Evolutionary conservation across 306 rosid species (phyloP).

Genomic region (Biancaea sappan): DNA sequence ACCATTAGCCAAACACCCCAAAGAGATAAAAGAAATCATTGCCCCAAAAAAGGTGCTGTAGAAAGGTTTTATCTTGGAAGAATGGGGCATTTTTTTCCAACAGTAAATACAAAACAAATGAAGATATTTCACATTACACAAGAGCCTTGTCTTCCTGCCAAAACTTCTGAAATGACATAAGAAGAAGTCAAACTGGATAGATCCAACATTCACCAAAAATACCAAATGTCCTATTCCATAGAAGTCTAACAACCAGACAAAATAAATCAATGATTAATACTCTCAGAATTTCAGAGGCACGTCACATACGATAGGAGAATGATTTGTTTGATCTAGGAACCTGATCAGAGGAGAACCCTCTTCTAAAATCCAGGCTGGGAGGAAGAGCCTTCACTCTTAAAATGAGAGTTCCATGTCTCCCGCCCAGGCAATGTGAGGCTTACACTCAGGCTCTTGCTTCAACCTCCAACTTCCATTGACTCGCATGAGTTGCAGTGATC

Average conservation of each 20-base stretch:
- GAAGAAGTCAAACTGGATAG: neutral
- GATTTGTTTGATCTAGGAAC: neutral
- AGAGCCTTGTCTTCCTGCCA: neutral
- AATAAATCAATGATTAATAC: neutral
- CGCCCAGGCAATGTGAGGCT: neutral
- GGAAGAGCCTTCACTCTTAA: neutral
- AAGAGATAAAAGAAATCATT: neutral
- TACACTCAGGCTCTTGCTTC: neutral
- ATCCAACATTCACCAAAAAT: neutral
- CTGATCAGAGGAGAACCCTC: neutral
- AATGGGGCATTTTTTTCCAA: neutral
- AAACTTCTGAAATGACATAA: neutral
- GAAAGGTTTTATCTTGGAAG: neutral
- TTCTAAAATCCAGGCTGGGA: neutral
- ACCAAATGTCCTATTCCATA: neutral
- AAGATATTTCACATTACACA: neutral
- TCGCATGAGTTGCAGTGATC: neutral
- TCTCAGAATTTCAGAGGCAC: neutral
- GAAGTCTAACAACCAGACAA: neutral
- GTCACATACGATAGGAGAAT: neutral
- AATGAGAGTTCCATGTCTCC: neutral
- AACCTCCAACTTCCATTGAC: neutral
- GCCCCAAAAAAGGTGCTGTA: neutral
- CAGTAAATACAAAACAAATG: neutral
- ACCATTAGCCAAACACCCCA: neutral